Evolutionary conservation across 805 yeast genomes (phyloP).

Genomic region (Tetrapisispora phaffii): DNA sequence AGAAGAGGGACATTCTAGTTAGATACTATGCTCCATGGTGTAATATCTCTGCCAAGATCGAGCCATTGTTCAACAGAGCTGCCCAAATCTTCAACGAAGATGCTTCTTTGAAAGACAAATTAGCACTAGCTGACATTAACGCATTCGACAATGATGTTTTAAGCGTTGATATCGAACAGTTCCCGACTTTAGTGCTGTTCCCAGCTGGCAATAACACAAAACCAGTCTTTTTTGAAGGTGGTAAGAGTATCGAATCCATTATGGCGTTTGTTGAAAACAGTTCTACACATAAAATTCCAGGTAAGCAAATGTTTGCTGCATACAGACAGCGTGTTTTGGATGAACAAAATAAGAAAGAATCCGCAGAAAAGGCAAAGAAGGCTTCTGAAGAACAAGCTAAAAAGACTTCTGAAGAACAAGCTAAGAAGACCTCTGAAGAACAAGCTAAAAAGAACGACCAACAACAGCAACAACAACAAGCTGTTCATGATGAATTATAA

Average conservation of each 20-base stretch:
- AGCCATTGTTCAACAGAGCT: constrained; percentile 82
- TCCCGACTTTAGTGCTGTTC: constrained; percentile 85
- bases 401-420: constrained; percentile 8
- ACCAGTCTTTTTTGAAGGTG: constrained; percentile 56
- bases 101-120: constrained; percentile 38
- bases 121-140: constrained; percentile 77
- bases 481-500: constrained; percentile 29
- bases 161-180: constrained; percentile 70
- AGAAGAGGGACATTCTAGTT: constrained; percentile 61
- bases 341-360: constrained; percentile 5
- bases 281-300: constrained; percentile 57
- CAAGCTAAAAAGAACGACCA: constrained; percentile 2
- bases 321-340: constrained; percentile 12
- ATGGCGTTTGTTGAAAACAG: constrained; percentile 59
- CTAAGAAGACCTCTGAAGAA: neutral
- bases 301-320: constrained; percentile 27
- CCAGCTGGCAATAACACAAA: constrained; percentile 73
- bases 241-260: constrained; percentile 66
- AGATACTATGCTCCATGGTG: constrained; percentile 98
- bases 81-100: constrained; percentile 56
- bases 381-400: neutral
- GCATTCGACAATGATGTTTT: constrained; percentile 80
- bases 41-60: constrained; percentile 89
- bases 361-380: constrained; percentile 7
- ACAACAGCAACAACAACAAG: neutral